Conservation (phyloP, 1,284 basidiomycete species). For the Puccinia hordei region DNA sequence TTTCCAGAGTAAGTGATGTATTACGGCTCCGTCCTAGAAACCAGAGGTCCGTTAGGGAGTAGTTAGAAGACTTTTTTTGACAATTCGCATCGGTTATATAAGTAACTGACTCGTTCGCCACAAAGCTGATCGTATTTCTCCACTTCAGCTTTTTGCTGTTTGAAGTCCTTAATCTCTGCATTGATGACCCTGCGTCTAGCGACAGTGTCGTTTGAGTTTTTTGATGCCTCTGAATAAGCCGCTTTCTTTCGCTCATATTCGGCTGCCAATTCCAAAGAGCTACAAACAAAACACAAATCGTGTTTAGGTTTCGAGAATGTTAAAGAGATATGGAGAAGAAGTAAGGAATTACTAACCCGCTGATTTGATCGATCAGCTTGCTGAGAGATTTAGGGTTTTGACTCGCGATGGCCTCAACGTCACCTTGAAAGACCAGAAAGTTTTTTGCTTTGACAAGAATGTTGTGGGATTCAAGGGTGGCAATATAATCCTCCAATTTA, state of each 20-base stretch:
- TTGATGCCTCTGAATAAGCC: conserved; percentile 83
- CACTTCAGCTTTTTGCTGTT: conserved; percentile 92
- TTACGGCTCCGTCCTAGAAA: conserved; percentile 73
- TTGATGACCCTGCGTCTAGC: conserved; percentile 88
- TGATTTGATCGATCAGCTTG: conserved; percentile 90
- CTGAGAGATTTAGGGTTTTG: conserved; percentile 90
- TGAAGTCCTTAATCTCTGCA: conserved; percentile 94
- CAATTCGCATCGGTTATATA: not conserved
- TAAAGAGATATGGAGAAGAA: not conserved
- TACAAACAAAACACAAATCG: conserved; percentile 35
- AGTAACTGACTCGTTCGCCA: conserved; percentile 67
- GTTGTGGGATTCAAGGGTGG: conserved; percentile 81
- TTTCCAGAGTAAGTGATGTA: conserved; percentile 82
- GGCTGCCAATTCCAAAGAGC: conserved; percentile 73
- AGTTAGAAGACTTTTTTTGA: not conserved
- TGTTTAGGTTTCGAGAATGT: not conserved
- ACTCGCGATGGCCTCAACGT: conserved; percentile 95
- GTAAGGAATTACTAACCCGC: conserved; percentile 64
- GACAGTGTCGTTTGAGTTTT: conserved; percentile 90
- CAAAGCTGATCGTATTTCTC: conserved; percentile 80
- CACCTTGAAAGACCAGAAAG: conserved; percentile 99
- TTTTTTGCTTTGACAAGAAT: conserved; percentile 99
- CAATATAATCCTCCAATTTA: conserved; percentile 80
- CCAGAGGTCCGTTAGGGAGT: not conserved
- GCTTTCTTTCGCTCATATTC: conserved; percentile 89